phyloP scores from a whole-genome alignment of 2,329 filamentous ascomycete species.

The Chaetomiaceae sp. region DNA sequence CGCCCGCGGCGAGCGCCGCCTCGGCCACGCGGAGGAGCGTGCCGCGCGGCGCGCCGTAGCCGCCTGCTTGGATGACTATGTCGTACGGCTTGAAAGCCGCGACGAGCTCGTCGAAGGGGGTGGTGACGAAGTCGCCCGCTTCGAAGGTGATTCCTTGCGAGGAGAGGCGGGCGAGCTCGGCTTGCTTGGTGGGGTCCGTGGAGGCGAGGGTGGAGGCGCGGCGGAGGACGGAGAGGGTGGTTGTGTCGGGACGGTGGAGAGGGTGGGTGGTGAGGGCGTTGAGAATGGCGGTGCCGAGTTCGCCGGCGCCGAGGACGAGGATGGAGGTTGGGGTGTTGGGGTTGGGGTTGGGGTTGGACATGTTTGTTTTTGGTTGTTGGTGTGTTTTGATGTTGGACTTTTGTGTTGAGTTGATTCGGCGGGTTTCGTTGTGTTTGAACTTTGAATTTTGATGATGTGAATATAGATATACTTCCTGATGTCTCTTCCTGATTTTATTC shows the following conservation, averaged over 20 bases:
- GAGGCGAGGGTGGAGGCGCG: conserved; percentile 45
- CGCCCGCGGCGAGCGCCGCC: conserved; percentile 49
- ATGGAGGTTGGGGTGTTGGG: conserved; percentile 33
- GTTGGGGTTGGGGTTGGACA: background rate
- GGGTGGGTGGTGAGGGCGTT: conserved; percentile 46
- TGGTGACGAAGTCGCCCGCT: conserved; percentile 41
- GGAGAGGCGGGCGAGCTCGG: conserved; percentile 33
- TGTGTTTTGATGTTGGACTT: too few relatives aligned
- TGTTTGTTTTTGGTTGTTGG: too few relatives aligned
- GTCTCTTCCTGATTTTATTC: too few relatives aligned
- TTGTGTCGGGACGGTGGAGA: conserved; percentile 27
- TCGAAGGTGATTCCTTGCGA: conserved; percentile 39
- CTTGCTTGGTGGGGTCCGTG: conserved; percentile 35
- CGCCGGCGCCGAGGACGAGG: conserved; percentile 63
- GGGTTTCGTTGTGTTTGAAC: too few relatives aligned
- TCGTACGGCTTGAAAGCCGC: conserved; percentile 44
- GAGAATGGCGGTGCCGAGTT: conserved; percentile 57
- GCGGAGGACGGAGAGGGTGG: conserved; percentile 49
- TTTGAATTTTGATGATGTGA: too few relatives aligned
- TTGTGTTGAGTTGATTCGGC: too few relatives aligned
- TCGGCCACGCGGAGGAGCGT: conserved; percentile 54
- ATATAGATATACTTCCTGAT: too few relatives aligned
- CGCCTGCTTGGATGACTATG: conserved; percentile 56
- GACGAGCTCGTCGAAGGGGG: conserved; percentile 37
- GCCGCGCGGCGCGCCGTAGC: conserved; percentile 52